Conservation (phyloP, 371 early-diverging fungal genomes). For the Mortierella sp. region DNA sequence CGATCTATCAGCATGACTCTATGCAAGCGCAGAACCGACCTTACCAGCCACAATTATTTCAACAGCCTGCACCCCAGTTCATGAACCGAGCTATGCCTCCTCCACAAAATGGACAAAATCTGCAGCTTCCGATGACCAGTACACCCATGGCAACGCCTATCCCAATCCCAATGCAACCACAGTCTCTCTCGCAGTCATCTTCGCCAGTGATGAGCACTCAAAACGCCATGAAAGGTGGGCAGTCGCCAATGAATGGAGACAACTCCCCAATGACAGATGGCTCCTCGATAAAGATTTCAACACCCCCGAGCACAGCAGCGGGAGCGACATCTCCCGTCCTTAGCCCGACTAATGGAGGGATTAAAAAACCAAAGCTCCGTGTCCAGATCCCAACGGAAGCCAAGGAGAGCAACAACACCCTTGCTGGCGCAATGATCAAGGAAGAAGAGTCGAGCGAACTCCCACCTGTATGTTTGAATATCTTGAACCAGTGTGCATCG, state of each 20-base stretch:
- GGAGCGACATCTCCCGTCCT: constrained; percentile 45
- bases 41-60: constrained; percentile 36
- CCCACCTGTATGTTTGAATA: constrained; percentile 33
- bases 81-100: constrained; percentile 33
- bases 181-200: constrained; percentile 40
- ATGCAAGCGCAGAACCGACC: constrained; percentile 31
- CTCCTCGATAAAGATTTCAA: constrained; percentile 41
- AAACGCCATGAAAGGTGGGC: constrained; percentile 43
- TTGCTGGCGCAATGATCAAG: constrained; percentile 54
- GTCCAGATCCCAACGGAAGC: constrained; percentile 47
- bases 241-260: constrained; percentile 54
- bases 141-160: constrained; percentile 34
- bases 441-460: constrained; percentile 55
- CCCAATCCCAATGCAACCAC: constrained; percentile 29
- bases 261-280: constrained; percentile 55
- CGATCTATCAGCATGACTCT: constrained; percentile 32
- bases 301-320: constrained; percentile 26
- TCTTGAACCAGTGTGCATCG: neutral
- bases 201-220: constrained; percentile 49
- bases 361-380: constrained; percentile 51
- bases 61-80: constrained; percentile 24
- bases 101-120: constrained; percentile 26
- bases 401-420: constrained; percentile 46
- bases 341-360: constrained; percentile 45
- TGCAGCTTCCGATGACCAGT: constrained; percentile 32